Evolutionary conservation across 2,329 filamentous ascomycete genomes (phyloP).

Genomic region (Coniochaeta prunicola): DNA sequence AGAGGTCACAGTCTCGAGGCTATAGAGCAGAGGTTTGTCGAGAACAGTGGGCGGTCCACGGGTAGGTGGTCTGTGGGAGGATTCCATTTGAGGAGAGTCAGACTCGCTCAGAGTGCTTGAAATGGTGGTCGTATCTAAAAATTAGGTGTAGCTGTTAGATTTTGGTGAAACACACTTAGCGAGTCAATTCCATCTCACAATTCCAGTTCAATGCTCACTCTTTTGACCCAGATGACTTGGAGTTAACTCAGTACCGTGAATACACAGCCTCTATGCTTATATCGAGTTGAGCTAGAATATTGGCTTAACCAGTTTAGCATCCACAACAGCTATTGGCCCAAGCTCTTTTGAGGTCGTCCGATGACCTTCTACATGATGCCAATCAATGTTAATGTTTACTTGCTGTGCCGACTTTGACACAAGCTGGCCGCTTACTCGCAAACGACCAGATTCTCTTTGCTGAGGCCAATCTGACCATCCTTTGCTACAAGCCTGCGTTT

Average conservation of each 20-base stretch:
- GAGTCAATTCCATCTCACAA: too few species aligned
- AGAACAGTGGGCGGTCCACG: neutral
- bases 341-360: neutral
- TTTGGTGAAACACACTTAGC: neutral
- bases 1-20: conserved; percentile 31
- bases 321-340: neutral
- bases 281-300: neutral
- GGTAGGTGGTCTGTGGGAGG: neutral
- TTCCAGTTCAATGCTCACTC: too few species aligned
- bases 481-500: neutral
- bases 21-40: conserved; percentile 19
- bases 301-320: neutral
- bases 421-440: neutral
- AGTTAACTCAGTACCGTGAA: too few species aligned
- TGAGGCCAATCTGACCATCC: neutral
- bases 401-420: neutral
- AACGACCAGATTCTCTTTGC: neutral
- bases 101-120: neutral
- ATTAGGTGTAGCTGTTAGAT: too few species aligned
- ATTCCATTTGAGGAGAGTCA: neutral
- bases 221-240: too few species aligned
- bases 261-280: neutral
- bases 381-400: neutral
- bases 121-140: neutral
- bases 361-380: neutral